Evolutionary conservation across 352 stramenopile genomes (phyloP).

Genomic region (Elongisporangium undulatum): DNA sequence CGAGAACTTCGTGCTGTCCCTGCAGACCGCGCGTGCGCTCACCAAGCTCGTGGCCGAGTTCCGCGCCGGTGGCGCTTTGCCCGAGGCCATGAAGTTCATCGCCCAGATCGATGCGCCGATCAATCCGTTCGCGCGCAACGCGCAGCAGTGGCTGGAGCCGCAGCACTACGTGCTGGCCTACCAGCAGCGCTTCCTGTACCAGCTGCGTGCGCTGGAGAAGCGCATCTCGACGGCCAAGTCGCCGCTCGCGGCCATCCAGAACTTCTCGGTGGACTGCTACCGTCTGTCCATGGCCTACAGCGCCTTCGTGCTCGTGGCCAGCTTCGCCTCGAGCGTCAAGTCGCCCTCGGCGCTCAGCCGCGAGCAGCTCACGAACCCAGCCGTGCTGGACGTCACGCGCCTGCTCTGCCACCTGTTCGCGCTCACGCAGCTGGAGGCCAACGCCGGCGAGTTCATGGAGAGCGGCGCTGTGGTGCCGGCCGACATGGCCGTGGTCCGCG

Average conservation of each 20-base stretch:
- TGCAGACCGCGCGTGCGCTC: constrained; percentile 71
- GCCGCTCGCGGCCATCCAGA: constrained; percentile 40
- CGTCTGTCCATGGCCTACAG: constrained; percentile 57
- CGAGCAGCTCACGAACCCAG: constrained; percentile 19
- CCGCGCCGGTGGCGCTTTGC: constrained; percentile 19
- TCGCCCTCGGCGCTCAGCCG: constrained; percentile 19
- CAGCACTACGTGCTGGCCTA: constrained; percentile 33
- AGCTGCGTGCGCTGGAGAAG: constrained; percentile 32
- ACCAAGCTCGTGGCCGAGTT: constrained; percentile 40
- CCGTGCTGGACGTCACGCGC: constrained; percentile 33
- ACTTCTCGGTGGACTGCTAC: constrained; percentile 59
- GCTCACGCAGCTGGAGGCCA: constrained; percentile 61
- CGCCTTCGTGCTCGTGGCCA: constrained; percentile 41
- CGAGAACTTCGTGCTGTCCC: constrained; percentile 95
- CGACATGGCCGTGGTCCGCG: constrained; percentile 46
- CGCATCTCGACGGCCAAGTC: constrained; percentile 22
- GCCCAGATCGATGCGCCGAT: constrained; percentile 24
- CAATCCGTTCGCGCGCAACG: constrained; percentile 20
- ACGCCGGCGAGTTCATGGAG: constrained; percentile 65
- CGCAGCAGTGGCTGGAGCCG: constrained; percentile 30
- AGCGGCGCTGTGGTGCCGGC: constrained; percentile 35
- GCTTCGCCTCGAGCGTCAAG: constrained; percentile 30
- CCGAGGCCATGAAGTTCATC: constrained; percentile 38
- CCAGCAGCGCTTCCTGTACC: constrained; percentile 54
- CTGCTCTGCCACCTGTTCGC: constrained; percentile 69